Conservation (phyloP, 768 basidiomycete genomes). For the Russula sp. region DNA sequence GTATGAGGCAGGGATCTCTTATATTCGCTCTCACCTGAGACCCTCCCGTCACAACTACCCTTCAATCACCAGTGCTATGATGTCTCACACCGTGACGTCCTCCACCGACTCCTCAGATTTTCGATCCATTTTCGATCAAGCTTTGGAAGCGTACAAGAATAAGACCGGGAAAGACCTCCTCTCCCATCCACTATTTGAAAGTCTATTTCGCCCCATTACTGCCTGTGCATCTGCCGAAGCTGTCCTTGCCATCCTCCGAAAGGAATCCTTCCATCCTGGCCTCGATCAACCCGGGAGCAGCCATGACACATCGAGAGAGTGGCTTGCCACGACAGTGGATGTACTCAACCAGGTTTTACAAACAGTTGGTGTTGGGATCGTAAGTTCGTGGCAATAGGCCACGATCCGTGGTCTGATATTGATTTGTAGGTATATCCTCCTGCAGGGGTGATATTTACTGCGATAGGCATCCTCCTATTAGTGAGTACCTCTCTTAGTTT, state of each 20-base stretch:
- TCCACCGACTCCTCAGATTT: neutral
- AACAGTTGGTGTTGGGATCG: neutral
- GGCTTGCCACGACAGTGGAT: neutral
- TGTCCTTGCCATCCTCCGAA: neutral
- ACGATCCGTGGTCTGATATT: neutral
- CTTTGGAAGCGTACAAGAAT: neutral
- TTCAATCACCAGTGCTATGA: too few relatives aligned
- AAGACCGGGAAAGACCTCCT: constrained; percentile 2
- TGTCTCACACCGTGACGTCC: neutral
- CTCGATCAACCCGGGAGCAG: neutral
- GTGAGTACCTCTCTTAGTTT: neutral
- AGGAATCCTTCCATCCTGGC: too few relatives aligned
- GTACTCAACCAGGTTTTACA: neutral
- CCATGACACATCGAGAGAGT: neutral
- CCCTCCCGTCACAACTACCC: too few relatives aligned
- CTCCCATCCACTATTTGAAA: neutral
- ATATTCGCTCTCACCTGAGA: too few relatives aligned
- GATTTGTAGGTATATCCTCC: neutral
- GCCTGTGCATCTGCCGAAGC: neutral
- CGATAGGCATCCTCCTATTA: neutral
- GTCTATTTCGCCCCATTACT: neutral
- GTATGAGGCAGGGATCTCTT: too few relatives aligned
- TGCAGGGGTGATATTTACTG: neutral
- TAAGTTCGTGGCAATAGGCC: neutral
- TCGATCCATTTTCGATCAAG: neutral